Conservation (phyloP, 192 early-diverging fungal genomes). For the Umbelopsis sp. region DNA sequence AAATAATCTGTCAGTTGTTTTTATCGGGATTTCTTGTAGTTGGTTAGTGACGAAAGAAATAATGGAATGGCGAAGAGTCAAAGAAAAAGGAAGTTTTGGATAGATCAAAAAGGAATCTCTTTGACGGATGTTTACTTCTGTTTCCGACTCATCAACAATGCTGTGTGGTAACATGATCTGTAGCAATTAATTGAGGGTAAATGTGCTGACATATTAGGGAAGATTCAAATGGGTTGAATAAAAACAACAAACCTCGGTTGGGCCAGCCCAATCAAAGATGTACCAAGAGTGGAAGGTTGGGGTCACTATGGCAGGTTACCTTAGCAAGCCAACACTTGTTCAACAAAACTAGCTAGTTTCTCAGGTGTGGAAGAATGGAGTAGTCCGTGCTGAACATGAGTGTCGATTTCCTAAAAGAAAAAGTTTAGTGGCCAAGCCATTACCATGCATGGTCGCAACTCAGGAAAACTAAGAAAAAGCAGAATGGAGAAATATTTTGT, state of each 20-base stretch:
- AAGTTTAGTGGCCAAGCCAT: neutral
- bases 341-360: conserved; percentile 27
- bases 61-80: neutral
- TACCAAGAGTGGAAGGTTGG: neutral
- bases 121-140: neutral
- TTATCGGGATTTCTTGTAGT: neutral
- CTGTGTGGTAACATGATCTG: conserved; percentile 10
- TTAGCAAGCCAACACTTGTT: conserved; percentile 4
- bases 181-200: neutral
- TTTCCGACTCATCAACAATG: neutral
- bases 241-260: conserved; percentile 8
- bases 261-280: neutral
- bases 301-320: neutral
- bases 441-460: neutral
- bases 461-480: too few relatives aligned
- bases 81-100: neutral
- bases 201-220: neutral
- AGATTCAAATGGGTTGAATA: neutral
- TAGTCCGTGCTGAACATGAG: conserved; percentile 30
- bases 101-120: neutral
- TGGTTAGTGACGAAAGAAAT: neutral
- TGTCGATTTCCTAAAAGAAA: conserved; percentile 29
- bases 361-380: conserved; percentile 23
- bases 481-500: neutral
- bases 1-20: neutral